Evolutionary conservation across 2,329 filamentous ascomycete genomes (phyloP), one percentile per base, ranked within the genome.

Genomic region (Talaromyces sp.): DNA sequence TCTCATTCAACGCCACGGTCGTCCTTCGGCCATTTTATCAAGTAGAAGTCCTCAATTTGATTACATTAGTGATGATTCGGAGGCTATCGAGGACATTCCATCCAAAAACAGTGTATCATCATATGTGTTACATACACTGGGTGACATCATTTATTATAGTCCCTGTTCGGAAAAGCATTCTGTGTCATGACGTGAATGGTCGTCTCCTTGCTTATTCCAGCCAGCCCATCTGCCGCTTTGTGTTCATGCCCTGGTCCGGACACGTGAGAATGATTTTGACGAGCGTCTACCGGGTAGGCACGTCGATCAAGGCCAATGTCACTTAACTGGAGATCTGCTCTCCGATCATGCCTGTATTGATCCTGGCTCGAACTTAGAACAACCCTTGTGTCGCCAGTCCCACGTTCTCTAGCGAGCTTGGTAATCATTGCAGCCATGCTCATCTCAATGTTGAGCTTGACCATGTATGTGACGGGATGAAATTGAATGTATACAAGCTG

Each of bases 401-500:
- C 41, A 45, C n/a, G 41, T 45, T 45, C 41, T 45, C 56, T 35
- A 33, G 37, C 35, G 33, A 59, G 31, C 37, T 59, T 59, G 31
- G 56, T 39, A 37, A 59, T 59, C 56, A 59, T 33, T 33, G 22
- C 56, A 19, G 56, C 56, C 56, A 59, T 59, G 56, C 35, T 43
- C 22, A 59, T 33, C 22, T 59, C 56, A 37, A 59, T 59, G 25
- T 59, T 59, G 31, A 59, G 56, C 37, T 59, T 59, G 35, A 59
- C 56, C 22, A 59, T 59, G 56, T 59, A 59, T 43, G 56, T 37
- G 22, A 59, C 56, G 37, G 56, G 56, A 59, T 33, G 15, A 37
- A 59, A 59, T 59, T 59, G 56, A 37, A 59, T 37, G 35, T 59
- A 59, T 19, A 64, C 62, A n/a, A 64, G 62, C 45, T 64, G 56